A percentile compares a stretch with the other conserved stretches of the same genome.
These are phyloP conservation scores for Lachancea thermotolerans DNA, from an alignment of 805 yeast species.

Conservation along the genomic window DNA sequence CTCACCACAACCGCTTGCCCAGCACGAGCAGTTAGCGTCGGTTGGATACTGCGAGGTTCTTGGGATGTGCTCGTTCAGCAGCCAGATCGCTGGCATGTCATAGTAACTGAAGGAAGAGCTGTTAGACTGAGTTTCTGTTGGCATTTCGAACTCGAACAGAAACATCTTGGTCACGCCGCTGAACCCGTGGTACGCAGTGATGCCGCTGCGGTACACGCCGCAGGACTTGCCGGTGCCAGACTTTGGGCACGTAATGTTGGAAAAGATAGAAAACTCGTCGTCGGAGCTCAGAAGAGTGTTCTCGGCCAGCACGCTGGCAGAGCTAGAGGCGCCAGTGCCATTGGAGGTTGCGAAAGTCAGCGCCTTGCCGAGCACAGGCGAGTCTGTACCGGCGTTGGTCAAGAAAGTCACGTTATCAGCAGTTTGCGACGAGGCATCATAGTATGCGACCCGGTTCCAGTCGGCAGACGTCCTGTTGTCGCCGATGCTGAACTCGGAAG, in stretches of 20 bases:
- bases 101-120: conserved; percentile 33
- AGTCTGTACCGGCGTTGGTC: conserved; percentile 52
- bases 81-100: conserved; percentile 74
- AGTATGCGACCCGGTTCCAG: conserved; percentile 59
- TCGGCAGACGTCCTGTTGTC: conserved; percentile 32
- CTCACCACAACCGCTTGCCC: conserved; percentile 77
- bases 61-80: conserved; percentile 64
- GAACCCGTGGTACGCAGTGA: conserved; percentile 69
- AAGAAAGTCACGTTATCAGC: conserved; percentile 62
- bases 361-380: conserved; percentile 64
- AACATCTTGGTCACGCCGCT: conserved; percentile 64
- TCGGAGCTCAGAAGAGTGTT: conserved; percentile 48
- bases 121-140: conserved; percentile 41
- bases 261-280: conserved; percentile 53
- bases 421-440: conserved; percentile 38
- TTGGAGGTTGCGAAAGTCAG: conserved; percentile 53
- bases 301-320: conserved; percentile 42
- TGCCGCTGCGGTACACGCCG: conserved; percentile 69
- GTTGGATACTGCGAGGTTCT: conserved; percentile 63
- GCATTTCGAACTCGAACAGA: conserved; percentile 63
- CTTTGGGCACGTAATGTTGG: conserved; percentile 49
- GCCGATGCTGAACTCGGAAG: conserved; percentile 35
- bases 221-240: conserved; percentile 57
- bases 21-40: conserved; percentile 61
- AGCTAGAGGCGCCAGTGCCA: conserved; percentile 43